phyloP scores from a whole-genome alignment of 768 basidiomycete genomes.

The Kwoniella dejecticola region DNA sequence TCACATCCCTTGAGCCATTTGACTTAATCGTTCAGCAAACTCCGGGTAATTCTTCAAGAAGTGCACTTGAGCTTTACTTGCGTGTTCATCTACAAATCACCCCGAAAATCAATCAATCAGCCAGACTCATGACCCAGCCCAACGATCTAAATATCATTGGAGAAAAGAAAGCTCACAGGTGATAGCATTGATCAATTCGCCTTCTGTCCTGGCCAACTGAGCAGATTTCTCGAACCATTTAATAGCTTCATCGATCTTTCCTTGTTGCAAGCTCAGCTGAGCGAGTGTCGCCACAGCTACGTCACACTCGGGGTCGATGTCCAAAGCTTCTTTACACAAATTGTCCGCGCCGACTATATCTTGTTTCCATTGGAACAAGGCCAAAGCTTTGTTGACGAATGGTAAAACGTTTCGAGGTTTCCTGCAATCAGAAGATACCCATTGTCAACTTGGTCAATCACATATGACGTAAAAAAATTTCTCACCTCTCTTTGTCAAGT shows the following conservation, averaged over 20 bases:
- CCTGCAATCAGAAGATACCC: slow-evolving; percentile 6
- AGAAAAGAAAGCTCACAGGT: slow-evolving; percentile 57
- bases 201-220: slow-evolving; percentile 84
- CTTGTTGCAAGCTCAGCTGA: slow-evolving; percentile 87
- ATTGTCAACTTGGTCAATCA: not conserved
- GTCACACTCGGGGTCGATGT: slow-evolving; percentile 89
- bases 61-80: slow-evolving; percentile 76
- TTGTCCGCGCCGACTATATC: slow-evolving; percentile 75
- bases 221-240: slow-evolving; percentile 82
- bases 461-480: slow-evolving; percentile 7
- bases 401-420: slow-evolving; percentile 75
- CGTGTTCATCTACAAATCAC: slow-evolving; percentile 61
- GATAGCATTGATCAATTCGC: slow-evolving; percentile 66
- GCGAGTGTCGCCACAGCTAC: slow-evolving; percentile 94
- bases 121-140: too few relatives aligned
- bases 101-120: slow-evolving; percentile 10
- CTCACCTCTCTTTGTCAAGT: slow-evolving; percentile 75
- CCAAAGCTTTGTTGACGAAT: slow-evolving; percentile 95
- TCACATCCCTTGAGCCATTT: slow-evolving; percentile 52
- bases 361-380: slow-evolving; percentile 93
- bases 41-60: slow-evolving; percentile 82
- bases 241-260: slow-evolving; percentile 80
- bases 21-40: slow-evolving; percentile 62
- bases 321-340: slow-evolving; percentile 83
- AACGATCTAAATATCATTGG: not conserved